These are phyloP conservation scores for Tylopilus cervinicoccineus DNA, from an alignment of 768 basidiomycete species.

Conservation along the genomic window DNA sequence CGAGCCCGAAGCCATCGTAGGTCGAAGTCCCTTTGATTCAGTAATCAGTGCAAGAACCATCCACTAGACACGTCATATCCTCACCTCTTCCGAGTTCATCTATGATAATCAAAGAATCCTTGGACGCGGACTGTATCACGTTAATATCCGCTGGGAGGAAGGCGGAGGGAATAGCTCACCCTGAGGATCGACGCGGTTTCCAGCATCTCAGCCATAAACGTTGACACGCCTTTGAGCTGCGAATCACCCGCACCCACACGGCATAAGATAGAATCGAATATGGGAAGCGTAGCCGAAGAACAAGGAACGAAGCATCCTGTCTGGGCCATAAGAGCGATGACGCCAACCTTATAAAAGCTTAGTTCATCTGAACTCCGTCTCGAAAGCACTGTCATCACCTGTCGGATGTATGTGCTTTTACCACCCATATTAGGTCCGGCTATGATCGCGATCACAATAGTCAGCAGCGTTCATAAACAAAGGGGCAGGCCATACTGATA, in stretches of 20 bases:
- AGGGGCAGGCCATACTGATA: conserved; percentile 58
- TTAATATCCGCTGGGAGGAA: not conserved
- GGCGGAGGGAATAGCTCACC: conserved; percentile 39
- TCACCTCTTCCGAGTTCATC: conserved; percentile 92
- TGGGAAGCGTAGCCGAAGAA: conserved; percentile 75
- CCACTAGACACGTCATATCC: not conserved
- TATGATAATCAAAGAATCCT: conserved; percentile 93
- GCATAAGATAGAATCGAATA: conserved; percentile 94
- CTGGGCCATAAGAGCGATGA: conserved; percentile 96
- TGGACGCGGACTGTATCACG: conserved; percentile 70
- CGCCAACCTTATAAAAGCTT: conserved; percentile 61
- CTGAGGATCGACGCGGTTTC: conserved; percentile 95
- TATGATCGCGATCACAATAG: conserved; percentile 23
- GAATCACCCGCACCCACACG: conserved; percentile 97
- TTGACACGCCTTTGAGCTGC: conserved; percentile 95
- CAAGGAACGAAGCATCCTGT: conserved; percentile 95
- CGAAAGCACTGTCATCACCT: conserved; percentile 40
- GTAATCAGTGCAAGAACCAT: conserved; percentile 1
- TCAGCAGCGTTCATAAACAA: not conserved
- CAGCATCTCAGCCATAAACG: conserved; percentile 99
- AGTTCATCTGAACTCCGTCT: not conserved
- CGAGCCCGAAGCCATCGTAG: conserved; percentile 95
- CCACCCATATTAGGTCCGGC: conserved; percentile 99
- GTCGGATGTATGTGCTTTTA: conserved; percentile 95
- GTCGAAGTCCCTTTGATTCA: conserved; percentile 75